Evolutionary conservation across 2,329 filamentous ascomycete species (phyloP).

Genomic region (Cladophialophora psammophila): DNA sequence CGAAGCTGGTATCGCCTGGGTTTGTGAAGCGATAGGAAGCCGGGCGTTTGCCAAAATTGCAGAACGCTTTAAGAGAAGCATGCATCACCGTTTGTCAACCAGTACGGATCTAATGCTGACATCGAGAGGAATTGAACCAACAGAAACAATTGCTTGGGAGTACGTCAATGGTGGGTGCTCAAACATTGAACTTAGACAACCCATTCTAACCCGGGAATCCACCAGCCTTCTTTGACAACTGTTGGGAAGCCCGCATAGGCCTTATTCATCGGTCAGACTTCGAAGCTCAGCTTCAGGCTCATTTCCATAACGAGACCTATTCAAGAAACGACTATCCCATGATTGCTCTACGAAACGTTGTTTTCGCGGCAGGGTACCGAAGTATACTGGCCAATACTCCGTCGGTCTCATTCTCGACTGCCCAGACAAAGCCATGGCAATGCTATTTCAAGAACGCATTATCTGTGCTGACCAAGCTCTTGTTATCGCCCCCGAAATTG

Average conservation of each 20-base stretch:
- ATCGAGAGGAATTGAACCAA: too few relatives aligned
- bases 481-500: conserved; percentile 20
- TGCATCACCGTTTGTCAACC: too few relatives aligned
- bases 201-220: too few relatives aligned
- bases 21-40: conserved; percentile 1
- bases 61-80: conserved; percentile 13
- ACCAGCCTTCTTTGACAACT: conserved; percentile 24
- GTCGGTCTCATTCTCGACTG: conserved; percentile 10
- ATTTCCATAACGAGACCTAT: background rate
- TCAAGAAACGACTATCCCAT: conserved; percentile 11
- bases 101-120: too few relatives aligned
- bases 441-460: conserved; percentile 22
- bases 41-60: conserved; percentile 13
- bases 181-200: too few relatives aligned
- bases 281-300: conserved; percentile 15
- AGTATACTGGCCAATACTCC: conserved; percentile 19
- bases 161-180: conserved; percentile 23
- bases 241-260: conserved; percentile 24
- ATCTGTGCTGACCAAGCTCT: conserved; percentile 20
- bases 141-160: conserved; percentile 17
- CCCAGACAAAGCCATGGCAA: conserved; percentile 15
- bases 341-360: conserved; percentile 25
- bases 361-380: conserved; percentile 25
- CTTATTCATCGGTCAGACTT: conserved; percentile 21
- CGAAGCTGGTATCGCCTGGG: conserved; percentile 13